phyloP scores from a whole-genome alignment of 129 eudicot genomes.

The Logfia minima region DNA sequence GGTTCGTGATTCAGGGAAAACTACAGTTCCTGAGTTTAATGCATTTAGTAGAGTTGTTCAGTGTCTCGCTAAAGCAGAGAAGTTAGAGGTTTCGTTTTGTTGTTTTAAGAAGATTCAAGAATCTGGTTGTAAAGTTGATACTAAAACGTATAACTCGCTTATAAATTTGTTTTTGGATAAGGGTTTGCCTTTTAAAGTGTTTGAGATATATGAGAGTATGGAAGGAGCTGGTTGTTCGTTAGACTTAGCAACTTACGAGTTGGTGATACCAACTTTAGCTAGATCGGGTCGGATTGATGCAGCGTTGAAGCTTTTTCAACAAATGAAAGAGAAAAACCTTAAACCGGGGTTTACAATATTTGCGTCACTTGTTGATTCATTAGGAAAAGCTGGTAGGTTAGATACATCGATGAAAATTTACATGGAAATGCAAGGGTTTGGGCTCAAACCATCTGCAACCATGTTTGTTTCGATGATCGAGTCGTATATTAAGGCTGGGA shows the following conservation, averaged over 20 bases:
- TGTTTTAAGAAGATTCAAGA: conserved; percentile 90
- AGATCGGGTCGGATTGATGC: conserved; percentile 94
- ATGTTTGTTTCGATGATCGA: conserved; percentile 90
- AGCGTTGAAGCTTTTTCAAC: conserved; percentile 82
- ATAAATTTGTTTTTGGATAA: conserved; percentile 71
- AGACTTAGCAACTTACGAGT: conserved; percentile 74
- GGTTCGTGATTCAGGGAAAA: conserved; percentile 51
- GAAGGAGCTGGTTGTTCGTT: conserved; percentile 69
- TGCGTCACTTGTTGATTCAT: conserved; percentile 73
- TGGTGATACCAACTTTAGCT: conserved; percentile 89
- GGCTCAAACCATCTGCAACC: conserved; percentile 80
- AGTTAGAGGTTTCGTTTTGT: conserved; percentile 81
- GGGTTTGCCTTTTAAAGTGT: conserved; percentile 93
- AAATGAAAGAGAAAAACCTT: conserved; percentile 65
- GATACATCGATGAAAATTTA: conserved; percentile 87
- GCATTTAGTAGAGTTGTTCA: conserved; percentile 79
- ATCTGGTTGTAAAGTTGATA: conserved; percentile 60
- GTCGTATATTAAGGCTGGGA: conserved; percentile 88
- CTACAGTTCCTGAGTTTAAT: conserved; percentile 34
- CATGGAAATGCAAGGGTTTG: conserved; percentile 94
- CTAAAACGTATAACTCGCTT: conserved; percentile 69
- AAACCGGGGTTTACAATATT: conserved; percentile 68
- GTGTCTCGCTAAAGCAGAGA: conserved; percentile 82
- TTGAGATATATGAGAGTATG: conserved; percentile 91
- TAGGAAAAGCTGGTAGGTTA: conserved; percentile 96